These are phyloP conservation scores for Sugiyamaella marilandica DNA, from an alignment of 805 yeast species.

Conservation along the genomic window DNA sequence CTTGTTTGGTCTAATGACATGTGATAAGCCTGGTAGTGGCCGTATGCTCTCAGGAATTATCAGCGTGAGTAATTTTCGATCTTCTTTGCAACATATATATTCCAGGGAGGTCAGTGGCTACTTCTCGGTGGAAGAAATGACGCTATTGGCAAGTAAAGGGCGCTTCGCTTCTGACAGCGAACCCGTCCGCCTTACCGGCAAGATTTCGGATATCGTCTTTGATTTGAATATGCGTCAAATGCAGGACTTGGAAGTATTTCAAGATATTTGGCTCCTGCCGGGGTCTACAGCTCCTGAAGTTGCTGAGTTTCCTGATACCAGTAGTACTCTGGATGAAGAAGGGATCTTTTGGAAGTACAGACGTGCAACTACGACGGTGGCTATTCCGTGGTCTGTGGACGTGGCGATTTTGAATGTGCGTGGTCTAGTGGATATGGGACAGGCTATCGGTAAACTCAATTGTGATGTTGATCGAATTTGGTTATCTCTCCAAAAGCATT, in stretches of 20 bases:
- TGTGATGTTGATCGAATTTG: slow-evolving; percentile 57
- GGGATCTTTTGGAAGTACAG: slow-evolving; percentile 39
- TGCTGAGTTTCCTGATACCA: neutral
- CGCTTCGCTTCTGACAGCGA: slow-evolving; percentile 10
- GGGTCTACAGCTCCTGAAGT: neutral
- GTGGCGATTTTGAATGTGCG: slow-evolving; percentile 48
- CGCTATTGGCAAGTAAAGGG: slow-evolving; percentile 24
- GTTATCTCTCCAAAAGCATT: slow-evolving; percentile 61
- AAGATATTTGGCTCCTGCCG: slow-evolving; percentile 71
- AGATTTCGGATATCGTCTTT: slow-evolving; percentile 51
- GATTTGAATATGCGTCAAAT: slow-evolving; percentile 76
- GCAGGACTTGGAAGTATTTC: slow-evolving; percentile 79
- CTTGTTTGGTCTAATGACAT: slow-evolving; percentile 52
- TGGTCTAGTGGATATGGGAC: slow-evolving; percentile 72
- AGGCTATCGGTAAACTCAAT: slow-evolving; percentile 65
- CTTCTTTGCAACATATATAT: slow-evolving; percentile 82
- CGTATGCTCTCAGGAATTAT: slow-evolving; percentile 43
- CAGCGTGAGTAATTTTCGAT: slow-evolving; percentile 51
- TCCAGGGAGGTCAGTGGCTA: slow-evolving; percentile 87
- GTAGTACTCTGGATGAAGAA: slow-evolving; percentile 15
- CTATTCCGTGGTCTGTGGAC: slow-evolving; percentile 72
- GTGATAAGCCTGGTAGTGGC: slow-evolving; percentile 29
- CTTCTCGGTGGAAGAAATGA: slow-evolving; percentile 43
- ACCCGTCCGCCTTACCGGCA: slow-evolving; percentile 37
- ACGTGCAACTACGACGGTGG: slow-evolving; percentile 55